phyloP scores from a whole-genome alignment of 257 asterid genomes.

The Solanum chiquidenum region DNA sequence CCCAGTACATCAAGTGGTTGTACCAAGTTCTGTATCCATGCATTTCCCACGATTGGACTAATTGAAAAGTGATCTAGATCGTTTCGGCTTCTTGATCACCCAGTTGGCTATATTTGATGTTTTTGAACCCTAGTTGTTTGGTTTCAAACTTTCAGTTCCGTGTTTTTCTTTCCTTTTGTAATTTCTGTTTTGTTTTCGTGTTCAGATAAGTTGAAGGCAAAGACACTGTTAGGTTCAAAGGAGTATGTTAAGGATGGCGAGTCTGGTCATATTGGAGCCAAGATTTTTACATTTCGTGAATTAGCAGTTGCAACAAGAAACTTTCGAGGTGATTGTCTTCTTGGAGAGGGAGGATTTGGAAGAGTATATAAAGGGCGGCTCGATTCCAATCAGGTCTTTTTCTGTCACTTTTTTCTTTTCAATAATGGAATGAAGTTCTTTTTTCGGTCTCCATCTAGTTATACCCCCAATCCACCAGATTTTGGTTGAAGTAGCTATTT shows the following conservation, averaged over 20 bases:
- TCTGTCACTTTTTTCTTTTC: background rate
- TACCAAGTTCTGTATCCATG: background rate
- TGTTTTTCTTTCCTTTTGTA: background rate
- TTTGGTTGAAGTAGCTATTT: background rate
- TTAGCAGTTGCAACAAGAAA: constrained; percentile 76
- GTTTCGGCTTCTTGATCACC: background rate
- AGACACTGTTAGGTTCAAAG: constrained; percentile 1
- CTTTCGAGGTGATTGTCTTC: constrained; percentile 55
- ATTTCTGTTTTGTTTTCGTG: background rate
- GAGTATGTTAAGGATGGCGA: constrained; percentile 43
- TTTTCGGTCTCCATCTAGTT: background rate
- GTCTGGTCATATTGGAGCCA: constrained; percentile 58
- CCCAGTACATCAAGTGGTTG: background rate
- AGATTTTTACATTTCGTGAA: constrained; percentile 68
- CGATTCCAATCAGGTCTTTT: constrained; percentile 52
- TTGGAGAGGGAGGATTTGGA: constrained; percentile 98
- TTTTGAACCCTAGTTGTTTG: background rate
- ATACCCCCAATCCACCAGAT: background rate
- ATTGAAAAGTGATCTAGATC: background rate
- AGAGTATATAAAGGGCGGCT: constrained; percentile 82
- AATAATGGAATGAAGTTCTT: background rate
- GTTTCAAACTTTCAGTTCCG: background rate
- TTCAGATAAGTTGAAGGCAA: constrained; percentile 33
- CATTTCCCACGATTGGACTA: background rate
- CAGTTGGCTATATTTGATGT: background rate